These are phyloP conservation scores for Cocos nucifera DNA, from an alignment of 176 grass and related monocot genomes.

Conservation along the genomic window DNA sequence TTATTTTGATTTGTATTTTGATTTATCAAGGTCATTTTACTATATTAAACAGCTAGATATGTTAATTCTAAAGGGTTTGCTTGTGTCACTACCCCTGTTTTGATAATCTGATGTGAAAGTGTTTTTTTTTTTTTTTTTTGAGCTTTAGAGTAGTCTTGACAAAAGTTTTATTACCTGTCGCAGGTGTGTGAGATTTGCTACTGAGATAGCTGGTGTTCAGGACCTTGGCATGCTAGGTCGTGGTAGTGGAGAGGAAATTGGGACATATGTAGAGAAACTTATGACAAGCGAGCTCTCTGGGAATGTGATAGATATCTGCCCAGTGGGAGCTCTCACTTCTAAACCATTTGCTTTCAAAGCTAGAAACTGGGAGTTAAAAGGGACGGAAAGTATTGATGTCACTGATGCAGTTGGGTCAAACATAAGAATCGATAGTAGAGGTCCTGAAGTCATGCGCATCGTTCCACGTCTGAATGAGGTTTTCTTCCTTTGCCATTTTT, in stretches of 20 bases:
- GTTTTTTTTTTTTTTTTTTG: no score
- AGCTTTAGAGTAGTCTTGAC: background rate
- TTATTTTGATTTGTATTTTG: no score
- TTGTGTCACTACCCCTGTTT: no score
- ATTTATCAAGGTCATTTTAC: no score
- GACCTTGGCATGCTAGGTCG: constrained; percentile 93
- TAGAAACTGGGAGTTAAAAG: constrained; percentile 93
- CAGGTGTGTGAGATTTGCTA: constrained; percentile 94
- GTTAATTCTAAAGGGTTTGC: no score
- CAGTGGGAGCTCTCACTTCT: constrained; percentile 94
- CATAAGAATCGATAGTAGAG: constrained; percentile 89
- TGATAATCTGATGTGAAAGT: no score
- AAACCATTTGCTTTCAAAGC: constrained; percentile 99
- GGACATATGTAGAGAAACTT: constrained; percentile 94
- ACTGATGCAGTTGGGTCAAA: constrained; percentile 97
- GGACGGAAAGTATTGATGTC: constrained; percentile 89
- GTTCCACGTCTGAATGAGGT: constrained; percentile 96
- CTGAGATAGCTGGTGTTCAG: constrained; percentile 90
- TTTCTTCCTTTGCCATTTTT: constrained; percentile 5
- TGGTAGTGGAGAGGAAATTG: constrained; percentile 98
- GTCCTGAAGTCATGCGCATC: constrained; percentile 97
- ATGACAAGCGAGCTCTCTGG: constrained; percentile 98
- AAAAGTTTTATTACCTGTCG: constrained; percentile 3
- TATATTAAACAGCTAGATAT: no score
- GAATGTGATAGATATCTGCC: constrained; percentile 99